These are phyloP conservation scores for Crithidia fasciculata DNA, from an alignment of 208 protist genomes.

Conservation along the genomic window DNA sequence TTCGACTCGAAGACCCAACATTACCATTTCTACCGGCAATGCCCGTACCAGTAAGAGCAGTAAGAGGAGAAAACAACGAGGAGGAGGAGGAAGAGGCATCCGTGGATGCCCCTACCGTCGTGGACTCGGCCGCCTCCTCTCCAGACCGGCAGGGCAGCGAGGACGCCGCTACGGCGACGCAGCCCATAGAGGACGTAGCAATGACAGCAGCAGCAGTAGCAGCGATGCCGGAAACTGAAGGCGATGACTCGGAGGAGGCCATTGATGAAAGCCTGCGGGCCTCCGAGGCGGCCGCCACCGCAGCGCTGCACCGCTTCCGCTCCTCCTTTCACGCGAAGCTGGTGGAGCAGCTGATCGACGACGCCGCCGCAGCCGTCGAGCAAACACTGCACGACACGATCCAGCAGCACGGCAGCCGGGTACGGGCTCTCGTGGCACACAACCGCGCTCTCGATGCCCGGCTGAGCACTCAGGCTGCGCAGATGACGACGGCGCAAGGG, in stretches of 20 bases:
- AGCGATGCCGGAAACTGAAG: neutral
- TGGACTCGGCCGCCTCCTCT: slow-evolving; percentile 3
- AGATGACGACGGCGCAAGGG: slow-evolving; percentile 14
- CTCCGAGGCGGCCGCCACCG: slow-evolving; percentile 27
- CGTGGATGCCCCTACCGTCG: slow-evolving; percentile 12
- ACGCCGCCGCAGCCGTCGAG: slow-evolving; percentile 25
- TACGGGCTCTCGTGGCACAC: slow-evolving; percentile 24
- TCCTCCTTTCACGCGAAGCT: slow-evolving; percentile 33
- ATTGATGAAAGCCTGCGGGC: slow-evolving; percentile 11
- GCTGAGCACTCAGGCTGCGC: slow-evolving; percentile 11
- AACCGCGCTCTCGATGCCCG: slow-evolving; percentile 18
- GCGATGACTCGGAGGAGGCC: slow-evolving; percentile 9
- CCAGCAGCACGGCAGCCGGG: slow-evolving; percentile 21
- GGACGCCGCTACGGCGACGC: neutral
- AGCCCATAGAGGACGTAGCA: neutral
- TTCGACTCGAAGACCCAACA: too few relatives aligned
- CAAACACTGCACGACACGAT: slow-evolving; percentile 26
- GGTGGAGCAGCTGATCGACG: slow-evolving; percentile 38
- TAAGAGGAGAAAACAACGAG: slow-evolving; percentile 3
- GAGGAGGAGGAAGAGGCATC: neutral
- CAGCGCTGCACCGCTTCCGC: slow-evolving; percentile 29
- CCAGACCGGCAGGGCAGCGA: neutral
- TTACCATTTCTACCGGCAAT: neutral
- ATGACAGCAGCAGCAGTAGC: neutral
- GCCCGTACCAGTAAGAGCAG: neutral